phyloP scores from a whole-genome alignment of 1,139 yeast species.

The Blastobotrys persicus region DNA sequence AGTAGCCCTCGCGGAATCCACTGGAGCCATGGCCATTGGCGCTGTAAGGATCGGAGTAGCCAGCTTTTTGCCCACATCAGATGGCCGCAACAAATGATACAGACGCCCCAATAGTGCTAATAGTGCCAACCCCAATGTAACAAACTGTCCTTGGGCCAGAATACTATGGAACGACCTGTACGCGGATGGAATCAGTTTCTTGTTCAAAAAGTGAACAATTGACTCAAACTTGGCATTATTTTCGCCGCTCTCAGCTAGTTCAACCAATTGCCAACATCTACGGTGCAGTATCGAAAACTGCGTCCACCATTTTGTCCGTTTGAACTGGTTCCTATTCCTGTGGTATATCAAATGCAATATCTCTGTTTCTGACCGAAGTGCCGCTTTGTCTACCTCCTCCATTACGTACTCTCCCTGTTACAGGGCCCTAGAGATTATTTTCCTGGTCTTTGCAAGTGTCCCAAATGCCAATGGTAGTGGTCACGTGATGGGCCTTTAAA shows the following conservation, averaged over 20 bases:
- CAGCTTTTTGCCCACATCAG: neutral
- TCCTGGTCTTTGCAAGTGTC: neutral
- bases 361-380: conserved; percentile 45
- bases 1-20: neutral
- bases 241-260: conserved; percentile 12
- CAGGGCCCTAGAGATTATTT: no score
- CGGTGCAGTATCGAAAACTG: conserved; percentile 64
- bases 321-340: conserved; percentile 74
- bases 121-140: conserved; percentile 68
- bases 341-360: conserved; percentile 63
- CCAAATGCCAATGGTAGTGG: neutral
- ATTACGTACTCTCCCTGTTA: no score
- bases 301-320: conserved; percentile 75
- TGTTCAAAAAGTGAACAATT: conserved; percentile 41
- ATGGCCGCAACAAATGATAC: conserved; percentile 32
- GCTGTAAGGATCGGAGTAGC: neutral
- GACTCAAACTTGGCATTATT: conserved; percentile 25
- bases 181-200: conserved; percentile 47
- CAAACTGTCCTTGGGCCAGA: conserved; percentile 73
- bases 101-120: conserved; percentile 57
- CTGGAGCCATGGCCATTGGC: neutral
- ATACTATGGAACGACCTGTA: conserved; percentile 65
- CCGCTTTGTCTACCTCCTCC: neutral
- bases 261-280: conserved; percentile 29
- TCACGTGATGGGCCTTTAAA: no score